Evolutionary conservation across 257 asterid genomes (phyloP), one percentile per base, ranked within the genome.

Genomic region (Paulownia fortunei): DNA sequence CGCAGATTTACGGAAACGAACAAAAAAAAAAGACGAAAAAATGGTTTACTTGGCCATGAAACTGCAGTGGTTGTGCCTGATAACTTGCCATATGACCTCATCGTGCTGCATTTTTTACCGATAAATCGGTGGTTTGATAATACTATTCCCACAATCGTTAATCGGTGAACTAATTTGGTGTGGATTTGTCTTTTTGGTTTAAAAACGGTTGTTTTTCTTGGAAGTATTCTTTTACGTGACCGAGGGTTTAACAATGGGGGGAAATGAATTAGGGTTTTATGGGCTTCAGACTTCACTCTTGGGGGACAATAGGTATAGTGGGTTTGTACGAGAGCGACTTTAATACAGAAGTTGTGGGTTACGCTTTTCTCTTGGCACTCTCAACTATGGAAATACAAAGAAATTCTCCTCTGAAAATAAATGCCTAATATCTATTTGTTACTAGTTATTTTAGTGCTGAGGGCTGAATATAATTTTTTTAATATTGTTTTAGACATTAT

Each of bases 1-100:
- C 4, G 3, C 18, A 36, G 41, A 63, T 23, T 51, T 39, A 52
- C 21, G 36, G 46, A 41, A 69, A 82, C 19, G 13, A 13, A 5
- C 9, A 21, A 4, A 61, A 69, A n/a, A 41, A 37, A 21, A 6
- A 30, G 26, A 61, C 15, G 30, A 55, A 64, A 37, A 19, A 21
- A 60, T 26, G 30, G 59, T 66, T 87, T 80, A 96, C 98, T 94
- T 96, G 76, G 97, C 92, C 98, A 96, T 93, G 84, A 90, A 96
- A 83, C 99, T 96, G 92, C 99, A 96, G 78, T 96, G 99, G 0
- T 92, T 96, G 94, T 96, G 99, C 70, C 98, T 82, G 87, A 96
- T 96, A 82, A 96, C 97, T 76, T 96, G 98, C 99, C 99, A 96
- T 78, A 96, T 93, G 76, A 92, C 97, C 88, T 96, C 98, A 84